Conservation (phyloP, 257 asterid species). For the Rehmannia glutinosa region DNA sequence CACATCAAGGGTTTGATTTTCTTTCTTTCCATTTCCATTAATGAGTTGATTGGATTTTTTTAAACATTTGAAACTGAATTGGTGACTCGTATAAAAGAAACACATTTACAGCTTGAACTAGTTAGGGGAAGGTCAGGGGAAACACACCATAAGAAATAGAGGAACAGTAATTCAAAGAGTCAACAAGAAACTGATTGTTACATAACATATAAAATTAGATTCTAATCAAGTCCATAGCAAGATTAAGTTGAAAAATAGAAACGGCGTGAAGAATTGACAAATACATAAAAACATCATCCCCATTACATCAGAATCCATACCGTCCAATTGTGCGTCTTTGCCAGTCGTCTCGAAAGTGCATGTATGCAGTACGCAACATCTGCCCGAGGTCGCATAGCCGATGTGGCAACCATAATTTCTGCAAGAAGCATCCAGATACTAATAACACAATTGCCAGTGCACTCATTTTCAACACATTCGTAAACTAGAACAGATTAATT, state of each 20-base stretch:
- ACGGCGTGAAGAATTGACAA: neutral
- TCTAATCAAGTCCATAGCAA: neutral
- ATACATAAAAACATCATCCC: neutral
- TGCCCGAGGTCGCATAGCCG: conserved; percentile 77
- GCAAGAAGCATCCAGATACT: conserved; percentile 40
- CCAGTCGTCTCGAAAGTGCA: conserved; percentile 83
- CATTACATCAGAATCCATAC: conserved; percentile 37
- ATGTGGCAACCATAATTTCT: conserved; percentile 82
- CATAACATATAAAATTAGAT: neutral
- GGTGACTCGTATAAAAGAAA: too few relatives aligned
- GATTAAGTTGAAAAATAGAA: neutral
- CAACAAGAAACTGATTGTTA: neutral
- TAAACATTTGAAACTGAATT: too few relatives aligned
- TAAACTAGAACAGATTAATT: conserved; percentile 2
- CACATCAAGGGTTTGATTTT: too few relatives aligned
- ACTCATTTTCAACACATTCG: conserved; percentile 19
- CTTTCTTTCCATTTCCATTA: neutral
- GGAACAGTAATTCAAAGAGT: too few relatives aligned
- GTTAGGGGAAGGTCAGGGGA: too few relatives aligned
- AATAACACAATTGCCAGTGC: conserved; percentile 19
- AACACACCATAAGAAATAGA: too few relatives aligned
- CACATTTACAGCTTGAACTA: too few relatives aligned
- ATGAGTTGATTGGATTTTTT: neutral
- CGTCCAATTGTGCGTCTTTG: conserved; percentile 97
- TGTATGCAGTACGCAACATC: conserved; percentile 96